Conservation (phyloP, 805 yeast genomes). For the Dipodascus albidus region DNA sequence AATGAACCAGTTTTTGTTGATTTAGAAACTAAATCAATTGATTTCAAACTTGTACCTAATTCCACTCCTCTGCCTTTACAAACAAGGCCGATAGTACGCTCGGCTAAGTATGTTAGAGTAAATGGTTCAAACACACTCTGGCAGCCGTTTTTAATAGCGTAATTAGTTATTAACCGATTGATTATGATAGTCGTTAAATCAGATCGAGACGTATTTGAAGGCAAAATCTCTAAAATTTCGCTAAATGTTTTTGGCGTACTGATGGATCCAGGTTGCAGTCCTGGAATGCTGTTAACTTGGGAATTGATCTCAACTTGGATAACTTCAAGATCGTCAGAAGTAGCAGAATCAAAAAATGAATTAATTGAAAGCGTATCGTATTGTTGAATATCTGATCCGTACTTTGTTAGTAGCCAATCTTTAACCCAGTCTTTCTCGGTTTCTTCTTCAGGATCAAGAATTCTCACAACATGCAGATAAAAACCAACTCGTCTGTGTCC, state of each 20-base stretch:
- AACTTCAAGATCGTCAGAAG: background rate
- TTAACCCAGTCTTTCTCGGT: background rate
- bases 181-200: background rate
- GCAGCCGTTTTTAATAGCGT: background rate
- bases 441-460: background rate
- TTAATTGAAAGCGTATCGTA: background rate
- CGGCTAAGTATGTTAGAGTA: background rate
- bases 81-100: background rate
- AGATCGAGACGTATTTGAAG: background rate
- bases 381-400: background rate
- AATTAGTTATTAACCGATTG: background rate
- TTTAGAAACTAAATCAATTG: background rate
- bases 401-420: background rate
- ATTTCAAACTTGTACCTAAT: background rate
- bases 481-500: background rate
- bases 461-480: background rate
- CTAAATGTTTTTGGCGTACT: background rate
- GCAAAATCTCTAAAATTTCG: background rate
- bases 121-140: background rate
- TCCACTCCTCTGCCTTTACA: slow-evolving; percentile 1
- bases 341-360: background rate
- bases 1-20: slow-evolving; percentile 29
- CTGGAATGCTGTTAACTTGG: background rate
- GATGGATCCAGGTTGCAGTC: background rate
- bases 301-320: background rate